Base-by-base conservation (phyloP, 2,329 filamentous ascomycete genomes). In the Fusarium sp. region DNA sequence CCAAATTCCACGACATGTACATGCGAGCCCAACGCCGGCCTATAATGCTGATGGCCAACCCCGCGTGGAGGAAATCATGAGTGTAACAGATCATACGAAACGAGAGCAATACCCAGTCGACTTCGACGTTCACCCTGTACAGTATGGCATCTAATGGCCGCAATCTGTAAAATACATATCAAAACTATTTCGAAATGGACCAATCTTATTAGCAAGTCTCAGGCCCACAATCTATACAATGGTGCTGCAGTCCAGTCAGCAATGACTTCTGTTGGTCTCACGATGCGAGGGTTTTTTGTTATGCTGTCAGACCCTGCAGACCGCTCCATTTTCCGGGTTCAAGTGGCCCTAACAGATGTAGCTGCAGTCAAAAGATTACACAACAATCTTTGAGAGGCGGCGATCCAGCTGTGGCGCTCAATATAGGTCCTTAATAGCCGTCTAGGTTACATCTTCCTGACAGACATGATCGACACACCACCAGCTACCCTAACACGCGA, bases 1-100 rank as follows among this genome's bases (percentile, higher is more conserved):
- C 91, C 36, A 90, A 92, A 74, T 84, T 90, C 60, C 85, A 89
- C 71, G 88, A 94, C 77, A 88, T 92, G 58, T 97, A 95, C 82
- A 87, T 88, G 71, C 88, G 88, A 77, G 89, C 92, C 49, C 89
- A 90, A 71, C 85, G 91, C 73, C 87, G 88, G 66, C 93, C 94
- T 23, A 88, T 95, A 74, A 88, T 97, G 33, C 61, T 79, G 72
- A 76, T 74, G 76, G 77, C 78, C 39, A 76, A 77, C 51, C 74
- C 76, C n/a, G 76, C 75, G 21, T 80, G 79, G 79, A 77, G 65
- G 75, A 74, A 72, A 63, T 66, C 72, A 70, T 73, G 49, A 69
- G 58, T 71, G 31, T 50, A 54, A 64, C 49, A 64, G 62, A 66
- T 62, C 53, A 67, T 58, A 60, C 54, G 62, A 69, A 57, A 71